Percentiles rank a stretch among this genome's conserved stretches.
These are phyloP conservation scores for Pterulicium gracile DNA, from an alignment of 1,284 basidiomycete species.

Conservation along the genomic window DNA sequence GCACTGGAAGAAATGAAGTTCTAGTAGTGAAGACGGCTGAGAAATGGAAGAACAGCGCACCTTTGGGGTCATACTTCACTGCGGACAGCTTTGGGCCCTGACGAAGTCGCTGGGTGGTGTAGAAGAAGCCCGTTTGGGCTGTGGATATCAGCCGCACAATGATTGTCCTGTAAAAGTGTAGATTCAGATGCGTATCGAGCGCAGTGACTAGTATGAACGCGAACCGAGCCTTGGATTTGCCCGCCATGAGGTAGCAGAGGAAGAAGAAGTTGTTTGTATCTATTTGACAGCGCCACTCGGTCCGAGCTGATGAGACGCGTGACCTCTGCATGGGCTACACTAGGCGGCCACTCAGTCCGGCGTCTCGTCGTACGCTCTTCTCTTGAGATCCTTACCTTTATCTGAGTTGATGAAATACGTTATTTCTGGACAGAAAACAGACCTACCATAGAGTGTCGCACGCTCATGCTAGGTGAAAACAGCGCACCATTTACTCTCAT, in stretches of 20 bases:
- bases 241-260: slow-evolving; percentile 22
- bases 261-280: neutral
- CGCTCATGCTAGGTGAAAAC: too few species aligned
- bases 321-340: too few species aligned
- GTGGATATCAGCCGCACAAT: slow-evolving; percentile 83
- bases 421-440: too few species aligned
- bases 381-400: too few species aligned
- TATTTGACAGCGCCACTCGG: neutral
- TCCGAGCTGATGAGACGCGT: too few species aligned
- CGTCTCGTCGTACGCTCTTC: too few species aligned
- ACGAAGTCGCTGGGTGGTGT: slow-evolving; percentile 69
- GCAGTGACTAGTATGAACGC: slow-evolving; percentile 11
- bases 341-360: too few species aligned
- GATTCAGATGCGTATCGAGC: neutral
- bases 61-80: slow-evolving; percentile 83
- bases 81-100: slow-evolving; percentile 65
- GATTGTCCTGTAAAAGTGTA: slow-evolving; percentile 45
- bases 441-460: too few species aligned
- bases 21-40: slow-evolving; percentile 12
- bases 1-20: slow-evolving; percentile 32
- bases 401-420: too few species aligned
- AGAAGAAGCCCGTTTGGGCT: slow-evolving; percentile 85
- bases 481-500: too few species aligned
- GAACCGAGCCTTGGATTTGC: slow-evolving; percentile 46
- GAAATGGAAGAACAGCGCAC: slow-evolving; percentile 33